phyloP scores from a whole-genome alignment of 2,329 filamentous ascomycete genomes.

The Sarocladium oryzae region DNA sequence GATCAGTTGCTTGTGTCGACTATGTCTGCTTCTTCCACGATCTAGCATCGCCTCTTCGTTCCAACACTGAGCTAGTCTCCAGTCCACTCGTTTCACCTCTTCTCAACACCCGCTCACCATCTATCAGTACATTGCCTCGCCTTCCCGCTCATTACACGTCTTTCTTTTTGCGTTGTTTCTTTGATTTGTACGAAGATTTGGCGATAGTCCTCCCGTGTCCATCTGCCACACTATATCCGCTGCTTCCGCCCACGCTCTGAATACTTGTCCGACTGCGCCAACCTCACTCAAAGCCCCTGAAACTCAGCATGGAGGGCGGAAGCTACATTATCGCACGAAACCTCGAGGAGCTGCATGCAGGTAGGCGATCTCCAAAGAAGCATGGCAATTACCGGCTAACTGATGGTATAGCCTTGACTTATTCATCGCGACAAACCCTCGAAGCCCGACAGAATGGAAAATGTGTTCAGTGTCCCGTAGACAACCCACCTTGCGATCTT shows the following conservation, averaged over 20 bases:
- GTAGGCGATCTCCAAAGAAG: slow-evolving; percentile 19
- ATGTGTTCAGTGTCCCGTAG: slow-evolving; percentile 36
- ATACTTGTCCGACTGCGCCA: too few species aligned
- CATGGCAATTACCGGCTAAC: neutral
- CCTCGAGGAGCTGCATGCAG: slow-evolving; percentile 23
- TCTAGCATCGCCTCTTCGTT: slow-evolving; percentile 21
- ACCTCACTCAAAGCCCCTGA: too few species aligned
- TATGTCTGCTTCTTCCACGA: slow-evolving; percentile 27
- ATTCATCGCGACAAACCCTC: slow-evolving; percentile 17
- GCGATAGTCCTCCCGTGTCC: too few species aligned
- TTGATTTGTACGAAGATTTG: neutral
- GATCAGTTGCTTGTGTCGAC: slow-evolving; percentile 21
- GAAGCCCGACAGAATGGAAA: slow-evolving; percentile 30
- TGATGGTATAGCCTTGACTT: slow-evolving; percentile 21
- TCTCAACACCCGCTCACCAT: slow-evolving; percentile 8
- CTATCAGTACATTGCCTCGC: slow-evolving; percentile 10
- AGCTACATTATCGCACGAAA: slow-evolving; percentile 16
- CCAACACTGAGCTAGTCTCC: slow-evolving; percentile 39
- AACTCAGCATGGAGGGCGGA: neutral
- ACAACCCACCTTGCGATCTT: slow-evolving; percentile 25
- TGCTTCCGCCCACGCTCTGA: too few species aligned
- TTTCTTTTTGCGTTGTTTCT: slow-evolving; percentile 11
- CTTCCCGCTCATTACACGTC: slow-evolving; percentile 12
- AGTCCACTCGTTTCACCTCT: slow-evolving; percentile 36
- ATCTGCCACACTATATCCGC: too few species aligned